Evolutionary conservation across 768 basidiomycete species (phyloP), one percentile per base, ranked within the genome.

Genomic region (Pleurotus salmoneostramineus): DNA sequence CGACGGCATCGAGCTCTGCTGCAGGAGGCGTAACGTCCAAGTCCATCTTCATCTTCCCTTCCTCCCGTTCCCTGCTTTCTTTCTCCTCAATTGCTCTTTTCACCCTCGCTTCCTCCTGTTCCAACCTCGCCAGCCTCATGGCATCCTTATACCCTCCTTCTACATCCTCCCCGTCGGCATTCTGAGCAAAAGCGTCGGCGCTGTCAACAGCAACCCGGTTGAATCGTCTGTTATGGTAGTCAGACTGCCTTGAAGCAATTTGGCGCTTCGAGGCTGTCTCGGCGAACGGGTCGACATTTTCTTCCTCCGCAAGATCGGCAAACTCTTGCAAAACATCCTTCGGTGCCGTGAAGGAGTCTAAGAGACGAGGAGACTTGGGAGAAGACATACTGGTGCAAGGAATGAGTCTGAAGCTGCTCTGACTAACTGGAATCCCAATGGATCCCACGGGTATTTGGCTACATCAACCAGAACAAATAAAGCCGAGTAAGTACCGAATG

Each of bases 71-170:
- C 66, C 81, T 81, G 71, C 83, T 85, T 74, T 91, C 87, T 76
- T 93, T 90, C 69, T 96, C 93, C 70, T 95, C 91, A 60, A 95
- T 95, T 15, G 88, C 89, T 64, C 85, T 77, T 68, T 81, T 79
- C 36, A 98, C 94, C 60, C 91, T 77, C 63, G 75, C 78, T 73
- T 98, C 97, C 74, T 98, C 97, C 73, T 92, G 89, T 80, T 98
- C 95, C 71, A 99, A 74, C 68, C 87, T 84, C 60, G 89, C 80
- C 64, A 95, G 67, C 67, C 94, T 82, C 97, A 98, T 99, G 10
- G 94, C 91, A 68, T 98, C 96, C 68, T 92, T 95, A 71, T 98
- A 99, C 3, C 91, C 91, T 47, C 93, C 93, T 67, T 93, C 92
- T 1, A 82, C 80, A 32, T 85, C 83, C 62, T 77, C 77, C 0